Evolutionary conservation across 805 yeast species (phyloP), one percentile per base, ranked within the genome.

Genomic region (Saccharomycopsis vini): DNA sequence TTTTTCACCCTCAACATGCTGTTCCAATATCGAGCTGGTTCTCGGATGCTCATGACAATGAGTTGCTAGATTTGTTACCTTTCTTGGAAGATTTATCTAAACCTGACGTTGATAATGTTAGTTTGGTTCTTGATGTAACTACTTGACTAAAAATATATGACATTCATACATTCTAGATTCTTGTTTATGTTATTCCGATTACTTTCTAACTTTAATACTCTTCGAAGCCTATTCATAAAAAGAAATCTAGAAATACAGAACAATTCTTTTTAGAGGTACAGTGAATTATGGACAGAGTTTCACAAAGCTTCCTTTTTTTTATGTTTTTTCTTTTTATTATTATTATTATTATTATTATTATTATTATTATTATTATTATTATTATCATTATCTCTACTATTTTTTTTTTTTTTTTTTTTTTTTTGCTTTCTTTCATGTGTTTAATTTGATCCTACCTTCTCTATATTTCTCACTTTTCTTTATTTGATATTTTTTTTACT

Each of bases 1-100:
- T 90, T 45, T 85, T 92, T 70, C 97, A 92, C 60, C 99, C 98
- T 18, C 95, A 87, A 62, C 96, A 92, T 66, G 95, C 97, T 6
- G 82, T 92, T 23, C 99, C 99, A 20, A 85, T 92, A 23, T 85
- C 95, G 52, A 81, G 92, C 61, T 92, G 99, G 99, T 92, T 92
- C 69, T 85, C 95, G 53, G 99, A 92, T 64, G 79, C 92, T 23
- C 98, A 92, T 62, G 99, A 92, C 62, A 89, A 89, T 60, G 99
- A 92, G 69, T 71, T 92, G 55, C 63, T 85, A 50, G 99, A 92
- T 63, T 76, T 92, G 62, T 66, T 92, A 43, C 98, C 97, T 12
- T 78, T 92, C 48, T 69, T 92, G 53, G 86, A 87, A 61, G 97
- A 92, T 60, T 65, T 92, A 45, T 76, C 96, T 5, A 65, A 71